These are phyloP conservation scores for Phyllosticta ampelicida DNA, from an alignment of 2,329 filamentous ascomycete species.

Conservation along the genomic window DNA sequence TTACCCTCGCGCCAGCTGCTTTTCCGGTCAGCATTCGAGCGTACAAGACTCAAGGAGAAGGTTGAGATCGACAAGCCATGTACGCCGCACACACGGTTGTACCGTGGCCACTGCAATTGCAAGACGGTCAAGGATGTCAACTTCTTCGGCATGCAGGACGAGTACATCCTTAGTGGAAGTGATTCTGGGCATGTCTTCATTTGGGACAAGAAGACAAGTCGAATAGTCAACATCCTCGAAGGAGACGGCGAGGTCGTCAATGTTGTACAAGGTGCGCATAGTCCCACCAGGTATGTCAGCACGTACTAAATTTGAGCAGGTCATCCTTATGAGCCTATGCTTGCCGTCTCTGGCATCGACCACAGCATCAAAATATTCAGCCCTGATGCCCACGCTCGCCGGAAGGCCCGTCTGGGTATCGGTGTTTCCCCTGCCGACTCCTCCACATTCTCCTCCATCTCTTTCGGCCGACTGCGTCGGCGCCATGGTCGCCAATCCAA, in stretches of 20 bases:
- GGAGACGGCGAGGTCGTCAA: conserved; percentile 61
- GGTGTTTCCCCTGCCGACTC: conserved; percentile 44
- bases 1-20: conserved; percentile 26
- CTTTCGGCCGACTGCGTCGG: conserved; percentile 16
- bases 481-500: conserved; percentile 6
- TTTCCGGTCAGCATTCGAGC: conserved; percentile 40
- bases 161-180: conserved; percentile 57
- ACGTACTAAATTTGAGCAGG: conserved; percentile 26
- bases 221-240: conserved; percentile 54
- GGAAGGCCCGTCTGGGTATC: conserved; percentile 45
- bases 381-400: conserved; percentile 46
- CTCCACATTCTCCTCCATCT: conserved; percentile 31
- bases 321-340: conserved; percentile 56
- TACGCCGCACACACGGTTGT: conserved; percentile 45
- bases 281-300: background rate
- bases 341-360: conserved; percentile 57
- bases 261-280: conserved; percentile 47
- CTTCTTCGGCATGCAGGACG: conserved; percentile 55
- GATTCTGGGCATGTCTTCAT: conserved; percentile 59
- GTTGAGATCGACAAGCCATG: conserved; percentile 47
- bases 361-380: conserved; percentile 60
- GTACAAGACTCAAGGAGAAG: conserved; percentile 35
- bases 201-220: conserved; percentile 52
- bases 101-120: conserved; percentile 55
- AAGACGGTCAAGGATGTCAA: conserved; percentile 61